phyloP scores from a whole-genome alignment of 2,329 filamentous ascomycete genomes.

The Fusarium chuoi region DNA sequence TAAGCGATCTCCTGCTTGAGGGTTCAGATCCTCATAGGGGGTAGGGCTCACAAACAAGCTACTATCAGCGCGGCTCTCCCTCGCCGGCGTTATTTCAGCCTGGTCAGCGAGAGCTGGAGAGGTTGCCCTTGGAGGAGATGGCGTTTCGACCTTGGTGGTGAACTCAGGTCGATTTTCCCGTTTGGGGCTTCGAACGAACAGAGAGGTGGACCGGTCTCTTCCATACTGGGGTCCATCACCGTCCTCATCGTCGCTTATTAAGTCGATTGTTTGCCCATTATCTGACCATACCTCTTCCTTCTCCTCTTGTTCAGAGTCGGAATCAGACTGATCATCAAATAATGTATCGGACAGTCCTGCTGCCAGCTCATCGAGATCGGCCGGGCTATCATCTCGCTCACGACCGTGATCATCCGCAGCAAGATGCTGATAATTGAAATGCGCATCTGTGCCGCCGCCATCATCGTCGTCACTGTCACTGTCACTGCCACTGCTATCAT shows the following conservation, averaged over 20 bases:
- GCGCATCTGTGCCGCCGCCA: neutral
- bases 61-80: slow-evolving; percentile 23
- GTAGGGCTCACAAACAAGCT: slow-evolving; percentile 31
- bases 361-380: neutral
- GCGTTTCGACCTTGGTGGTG: slow-evolving; percentile 10
- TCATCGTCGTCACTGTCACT: neutral
- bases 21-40: slow-evolving; percentile 2
- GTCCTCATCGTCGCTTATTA: neutral
- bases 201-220: neutral
- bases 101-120: no score
- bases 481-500: neutral
- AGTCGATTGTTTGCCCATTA: neutral
- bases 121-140: neutral
- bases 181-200: slow-evolving; percentile 15
- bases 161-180: neutral
- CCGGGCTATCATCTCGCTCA: neutral
- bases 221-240: neutral
- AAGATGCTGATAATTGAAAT: neutral
- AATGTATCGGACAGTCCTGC: neutral
- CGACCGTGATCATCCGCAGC: neutral
- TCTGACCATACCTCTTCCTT: neutral
- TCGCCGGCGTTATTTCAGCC: neutral
- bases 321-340: neutral
- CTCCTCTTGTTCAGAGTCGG: neutral
- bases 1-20: neutral